phyloP scores from a whole-genome alignment of 2,329 filamentous ascomycete species.

The Sarocladiaceae sp. region DNA sequence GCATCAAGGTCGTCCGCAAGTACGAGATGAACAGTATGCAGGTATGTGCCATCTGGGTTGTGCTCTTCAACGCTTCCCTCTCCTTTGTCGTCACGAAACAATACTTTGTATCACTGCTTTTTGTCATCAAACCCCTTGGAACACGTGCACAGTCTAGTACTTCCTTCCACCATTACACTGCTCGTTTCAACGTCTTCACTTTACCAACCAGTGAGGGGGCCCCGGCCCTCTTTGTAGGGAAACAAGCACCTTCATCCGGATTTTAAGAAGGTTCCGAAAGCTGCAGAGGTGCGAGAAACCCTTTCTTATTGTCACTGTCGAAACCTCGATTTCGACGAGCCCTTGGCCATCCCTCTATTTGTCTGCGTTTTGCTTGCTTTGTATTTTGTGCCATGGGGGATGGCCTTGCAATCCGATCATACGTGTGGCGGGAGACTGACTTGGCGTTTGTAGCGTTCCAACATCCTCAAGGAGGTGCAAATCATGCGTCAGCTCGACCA shows the following conservation, averaged over 20 bases:
- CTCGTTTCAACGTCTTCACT: slow-evolving; percentile 6
- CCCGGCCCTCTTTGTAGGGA: slow-evolving; percentile 58
- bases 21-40: slow-evolving; percentile 98
- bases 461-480: slow-evolving; percentile 96
- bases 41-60: slow-evolving; percentile 59
- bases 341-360: slow-evolving; percentile 21
- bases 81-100: slow-evolving; percentile 17
- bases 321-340: not conserved
- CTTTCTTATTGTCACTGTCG: slow-evolving; percentile 21
- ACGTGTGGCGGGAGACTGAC: slow-evolving; percentile 21
- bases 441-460: slow-evolving; percentile 67
- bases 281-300: slow-evolving; percentile 84
- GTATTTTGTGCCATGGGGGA: slow-evolving; percentile 17
- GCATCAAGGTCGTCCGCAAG: slow-evolving; percentile 98
- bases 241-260: slow-evolving; percentile 91
- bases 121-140: slow-evolving; percentile 14
- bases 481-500: slow-evolving; percentile 98
- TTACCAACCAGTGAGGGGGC: slow-evolving; percentile 50
- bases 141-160: slow-evolving; percentile 12
- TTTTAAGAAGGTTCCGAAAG: slow-evolving; percentile 91
- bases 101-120: slow-evolving; percentile 14
- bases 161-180: slow-evolving; percentile 13
- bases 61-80: slow-evolving; percentile 17
- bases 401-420: slow-evolving; percentile 12
- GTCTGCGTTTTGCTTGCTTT: slow-evolving; percentile 18